Conservation (phyloP, 1,284 basidiomycete genomes). For the Filobasidium uniguttulatum region DNA sequence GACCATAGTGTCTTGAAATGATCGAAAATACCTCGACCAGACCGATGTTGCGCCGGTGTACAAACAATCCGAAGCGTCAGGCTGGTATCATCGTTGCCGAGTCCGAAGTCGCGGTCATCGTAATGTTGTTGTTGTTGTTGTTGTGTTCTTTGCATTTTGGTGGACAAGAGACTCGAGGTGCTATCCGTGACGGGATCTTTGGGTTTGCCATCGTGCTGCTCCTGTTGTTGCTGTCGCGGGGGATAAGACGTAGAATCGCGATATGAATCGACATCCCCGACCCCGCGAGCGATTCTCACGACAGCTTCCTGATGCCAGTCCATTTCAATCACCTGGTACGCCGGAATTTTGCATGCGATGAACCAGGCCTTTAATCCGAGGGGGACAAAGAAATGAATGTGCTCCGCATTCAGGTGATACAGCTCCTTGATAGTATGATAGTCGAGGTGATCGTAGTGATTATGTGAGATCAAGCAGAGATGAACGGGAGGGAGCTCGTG, state of each 20-base stretch:
- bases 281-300: slow-evolving; percentile 23
- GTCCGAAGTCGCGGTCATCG: not conserved
- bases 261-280: too few relatives aligned
- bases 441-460: slow-evolving; percentile 38
- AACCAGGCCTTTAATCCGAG: slow-evolving; percentile 34
- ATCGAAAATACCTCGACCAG: slow-evolving; percentile 31
- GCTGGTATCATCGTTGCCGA: not conserved
- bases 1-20: slow-evolving; percentile 37
- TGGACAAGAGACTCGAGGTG: too few relatives aligned
- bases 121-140: not conserved
- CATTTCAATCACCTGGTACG: slow-evolving; percentile 29
- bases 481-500: slow-evolving; percentile 31
- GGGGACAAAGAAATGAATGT: slow-evolving; percentile 34
- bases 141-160: too few relatives aligned
- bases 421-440: slow-evolving; percentile 34
- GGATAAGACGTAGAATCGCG: too few relatives aligned
- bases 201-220: too few relatives aligned
- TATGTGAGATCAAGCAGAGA: slow-evolving; percentile 31
- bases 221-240: too few relatives aligned
- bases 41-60: slow-evolving; percentile 36
- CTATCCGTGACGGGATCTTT: too few relatives aligned
- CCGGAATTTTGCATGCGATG: slow-evolving; percentile 24
- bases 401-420: slow-evolving; percentile 20
- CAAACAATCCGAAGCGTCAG: slow-evolving; percentile 27
- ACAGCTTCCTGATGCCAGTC: slow-evolving; percentile 36